A percentile compares a stretch with the other conserved stretches of the same genome.
These are phyloP conservation scores for Pyrenochaeta sp. DNA, from an alignment of 2,329 filamentous ascomycete species.

Conservation along the genomic window DNA sequence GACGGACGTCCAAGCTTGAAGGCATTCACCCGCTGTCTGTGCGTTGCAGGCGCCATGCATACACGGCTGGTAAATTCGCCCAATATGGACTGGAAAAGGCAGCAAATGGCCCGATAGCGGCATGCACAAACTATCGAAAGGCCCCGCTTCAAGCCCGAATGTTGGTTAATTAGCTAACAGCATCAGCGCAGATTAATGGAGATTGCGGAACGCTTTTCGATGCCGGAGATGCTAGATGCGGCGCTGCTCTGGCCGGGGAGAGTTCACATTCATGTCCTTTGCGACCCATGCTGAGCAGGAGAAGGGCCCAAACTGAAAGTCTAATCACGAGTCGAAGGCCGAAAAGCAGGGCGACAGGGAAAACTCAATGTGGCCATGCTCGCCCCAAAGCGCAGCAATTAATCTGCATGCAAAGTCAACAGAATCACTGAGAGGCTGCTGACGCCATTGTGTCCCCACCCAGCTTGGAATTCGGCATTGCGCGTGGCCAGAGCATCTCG, in stretches of 20 bases:
- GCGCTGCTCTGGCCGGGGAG: slow-evolving; percentile 8
- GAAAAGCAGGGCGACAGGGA: neutral
- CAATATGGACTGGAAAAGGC: slow-evolving; percentile 27
- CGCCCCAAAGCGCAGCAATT: neutral
- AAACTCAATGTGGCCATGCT: neutral
- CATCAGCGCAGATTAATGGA: slow-evolving; percentile 24
- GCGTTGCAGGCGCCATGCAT: slow-evolving; percentile 33
- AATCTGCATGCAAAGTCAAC: slow-evolving; percentile 1
- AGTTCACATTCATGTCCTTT: neutral
- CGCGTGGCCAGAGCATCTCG: no score
- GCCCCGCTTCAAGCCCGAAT: slow-evolving; percentile 41
- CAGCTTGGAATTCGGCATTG: slow-evolving; percentile 20
- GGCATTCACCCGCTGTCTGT: slow-evolving; percentile 28
- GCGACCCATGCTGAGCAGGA: neutral
- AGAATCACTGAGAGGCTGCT: slow-evolving; percentile 3
- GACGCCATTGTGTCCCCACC: neutral
- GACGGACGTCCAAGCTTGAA: slow-evolving; percentile 20
- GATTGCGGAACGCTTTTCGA: slow-evolving; percentile 16
- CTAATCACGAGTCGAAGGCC: neutral
- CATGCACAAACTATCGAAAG: slow-evolving; percentile 35
- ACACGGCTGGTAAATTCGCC: slow-evolving; percentile 37
- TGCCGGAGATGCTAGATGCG: neutral
- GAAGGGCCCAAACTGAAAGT: neutral
- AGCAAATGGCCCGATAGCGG: slow-evolving; percentile 39
- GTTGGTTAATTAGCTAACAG: slow-evolving; percentile 41